A percentile compares a stretch with the other conserved stretches of the same genome.
These are phyloP conservation scores for Yamadazyma spencermartinsiae DNA, from an alignment of 1,139 yeast genomes.

Conservation along the genomic window DNA sequence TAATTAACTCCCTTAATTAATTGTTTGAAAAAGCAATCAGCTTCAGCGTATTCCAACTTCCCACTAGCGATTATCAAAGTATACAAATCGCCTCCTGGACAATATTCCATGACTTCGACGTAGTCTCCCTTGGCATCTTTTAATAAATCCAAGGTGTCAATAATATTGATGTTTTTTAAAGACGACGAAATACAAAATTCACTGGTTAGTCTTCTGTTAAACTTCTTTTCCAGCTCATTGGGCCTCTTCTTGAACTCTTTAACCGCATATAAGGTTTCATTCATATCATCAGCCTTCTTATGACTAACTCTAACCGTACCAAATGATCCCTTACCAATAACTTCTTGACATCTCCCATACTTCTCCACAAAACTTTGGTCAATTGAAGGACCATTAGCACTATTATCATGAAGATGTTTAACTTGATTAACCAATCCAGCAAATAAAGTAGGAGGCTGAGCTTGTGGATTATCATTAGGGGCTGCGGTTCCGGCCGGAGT, in stretches of 20 bases:
- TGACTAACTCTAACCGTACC: conserved; percentile 51
- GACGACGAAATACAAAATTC: conserved; percentile 52
- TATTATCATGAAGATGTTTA: conserved; percentile 20
- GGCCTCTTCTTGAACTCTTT: conserved; percentile 46
- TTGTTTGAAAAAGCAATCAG: conserved; percentile 95
- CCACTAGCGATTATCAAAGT: conserved; percentile 84
- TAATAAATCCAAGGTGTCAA: conserved; percentile 80
- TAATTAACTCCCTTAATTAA: conserved; percentile 86
- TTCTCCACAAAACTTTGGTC: conserved; percentile 48
- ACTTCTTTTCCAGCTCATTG: conserved; percentile 47
- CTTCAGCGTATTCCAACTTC: conserved; percentile 79
- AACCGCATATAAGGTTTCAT: conserved; percentile 46
- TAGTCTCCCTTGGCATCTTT: conserved; percentile 91
- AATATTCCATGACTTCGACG: conserved; percentile 96
- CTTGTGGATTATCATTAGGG: background rate
- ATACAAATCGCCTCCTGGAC: conserved; percentile 93
- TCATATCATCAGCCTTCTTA: conserved; percentile 29
- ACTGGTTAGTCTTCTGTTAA: conserved; percentile 44
- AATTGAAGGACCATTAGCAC: conserved; percentile 18
- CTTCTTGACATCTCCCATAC: conserved; percentile 52
- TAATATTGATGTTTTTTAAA: conserved; percentile 56
- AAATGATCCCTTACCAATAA: conserved; percentile 49
- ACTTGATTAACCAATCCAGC: conserved; percentile 78
- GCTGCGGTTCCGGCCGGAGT: background rate
- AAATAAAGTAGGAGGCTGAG: conserved; percentile 71